Evolutionary conservation across 2,329 filamentous ascomycete genomes (phyloP).

Genomic region (Aspergillus ochraceus): DNA sequence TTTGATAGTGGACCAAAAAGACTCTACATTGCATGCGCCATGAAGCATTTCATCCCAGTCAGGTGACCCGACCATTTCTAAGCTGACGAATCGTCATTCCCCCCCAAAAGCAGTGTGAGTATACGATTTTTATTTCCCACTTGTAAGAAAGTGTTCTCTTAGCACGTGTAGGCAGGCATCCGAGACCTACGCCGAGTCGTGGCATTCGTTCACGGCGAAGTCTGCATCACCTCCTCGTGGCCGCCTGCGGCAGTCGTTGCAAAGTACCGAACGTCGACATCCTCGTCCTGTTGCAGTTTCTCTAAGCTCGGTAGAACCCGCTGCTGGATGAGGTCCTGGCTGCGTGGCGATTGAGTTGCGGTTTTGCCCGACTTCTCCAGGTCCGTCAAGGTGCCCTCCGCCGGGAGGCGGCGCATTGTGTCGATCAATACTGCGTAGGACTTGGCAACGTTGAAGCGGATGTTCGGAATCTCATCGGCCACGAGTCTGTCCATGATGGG

Average conservation of each 20-base stretch:
- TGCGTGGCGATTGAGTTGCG: conserved; percentile 63
- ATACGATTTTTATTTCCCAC: conserved; percentile 19
- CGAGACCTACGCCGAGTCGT: conserved; percentile 4
- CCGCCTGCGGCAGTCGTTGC: conserved; percentile 78
- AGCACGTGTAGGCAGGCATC: conserved; percentile 8
- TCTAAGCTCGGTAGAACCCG: conserved; percentile 85
- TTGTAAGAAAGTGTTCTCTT: conserved; percentile 15
- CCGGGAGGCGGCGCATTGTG: conserved; percentile 86
- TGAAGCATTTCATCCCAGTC: conserved; percentile 34
- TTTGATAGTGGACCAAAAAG: conserved; percentile 28
- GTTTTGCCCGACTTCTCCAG: conserved; percentile 73
- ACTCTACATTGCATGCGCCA: conserved; percentile 41
- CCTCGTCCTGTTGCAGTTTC: conserved; percentile 95
- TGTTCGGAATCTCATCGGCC: conserved; percentile 94
- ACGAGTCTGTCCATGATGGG: conserved; percentile 96
- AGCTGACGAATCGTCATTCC: conserved; percentile 31
- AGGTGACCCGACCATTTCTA: conserved; percentile 39
- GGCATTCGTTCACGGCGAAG: conserved; percentile 42
- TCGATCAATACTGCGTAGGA: conserved; percentile 89
- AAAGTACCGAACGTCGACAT: conserved; percentile 98
- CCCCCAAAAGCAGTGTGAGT: conserved; percentile 22
- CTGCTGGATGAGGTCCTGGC: conserved; percentile 78
- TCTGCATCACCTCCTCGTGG: conserved; percentile 56
- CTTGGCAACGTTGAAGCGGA: conserved; percentile 99
- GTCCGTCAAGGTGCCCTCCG: conserved; percentile 80